Base-by-base conservation (phyloP, 257 asterid genomes). In the Petunia secreta region DNA sequence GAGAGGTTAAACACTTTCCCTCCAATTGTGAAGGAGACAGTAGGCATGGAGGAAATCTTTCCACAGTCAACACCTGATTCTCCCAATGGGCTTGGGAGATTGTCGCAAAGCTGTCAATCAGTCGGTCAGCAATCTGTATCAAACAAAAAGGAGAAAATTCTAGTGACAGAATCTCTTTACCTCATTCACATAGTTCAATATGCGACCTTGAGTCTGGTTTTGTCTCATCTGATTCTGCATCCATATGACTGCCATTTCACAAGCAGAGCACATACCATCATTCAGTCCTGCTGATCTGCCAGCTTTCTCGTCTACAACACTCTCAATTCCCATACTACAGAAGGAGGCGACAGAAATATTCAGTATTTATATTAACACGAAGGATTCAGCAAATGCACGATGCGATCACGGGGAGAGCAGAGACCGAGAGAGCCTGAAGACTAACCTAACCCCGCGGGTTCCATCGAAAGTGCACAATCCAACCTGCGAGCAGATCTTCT, bases 401-500 rank as follows among this genome's bases (percentile, higher is more conserved):
- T 4, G 64, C 5, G 62, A 55, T 11, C 52, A 59, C 25, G 1
- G 41, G 55, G 2, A 77, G n/a, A 66, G 79, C 4, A 77, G 11
- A 64, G 6, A 14, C 1, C 39, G 8, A 36, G 40, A 54, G 63
- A 60, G 80, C 67, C 48, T 9, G 13, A 40, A 68, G 79, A 36
- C 85, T 79, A 55, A 95, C 99, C 98, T 92, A 60, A 96, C 92
- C 43, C 98, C 97, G 79, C 64, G 97, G 81, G 92, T 85, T 80
- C 99, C 99, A 86, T 94, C 96, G 39, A 94, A 92, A 62, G 97
- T 87, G 91, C 99, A 96, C 58, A 92, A 81, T 11, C 98, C 98
- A 68, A 91, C 82, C 85, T 89, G 97, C 82, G 98, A 89, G 88
- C 99, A 96, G 50, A 96, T 80, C 89, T 85, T 96, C 88, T 88